Evolutionary conservation across 2,329 filamentous ascomycete species (phyloP).

Genomic region (Aspergillus brasiliensis): DNA sequence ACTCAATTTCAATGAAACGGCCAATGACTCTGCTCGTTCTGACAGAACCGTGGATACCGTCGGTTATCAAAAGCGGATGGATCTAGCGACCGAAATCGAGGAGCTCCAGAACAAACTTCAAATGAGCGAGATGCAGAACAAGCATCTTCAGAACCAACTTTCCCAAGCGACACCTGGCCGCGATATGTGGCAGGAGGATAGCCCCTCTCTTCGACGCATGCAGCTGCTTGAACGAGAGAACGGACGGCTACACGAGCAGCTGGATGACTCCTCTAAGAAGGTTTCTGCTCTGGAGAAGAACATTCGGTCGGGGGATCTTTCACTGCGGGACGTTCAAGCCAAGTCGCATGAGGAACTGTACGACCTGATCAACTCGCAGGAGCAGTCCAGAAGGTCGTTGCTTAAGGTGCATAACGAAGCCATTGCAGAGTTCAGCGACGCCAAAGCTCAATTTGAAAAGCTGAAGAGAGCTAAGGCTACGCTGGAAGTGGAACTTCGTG

Average conservation of each 20-base stretch:
- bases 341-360: slow-evolving; percentile 93
- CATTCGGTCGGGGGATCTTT: slow-evolving; percentile 82
- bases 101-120: slow-evolving; percentile 93
- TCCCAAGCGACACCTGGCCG: slow-evolving; percentile 66
- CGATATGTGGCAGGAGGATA: slow-evolving; percentile 70
- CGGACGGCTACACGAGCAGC: slow-evolving; percentile 85
- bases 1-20: slow-evolving; percentile 64
- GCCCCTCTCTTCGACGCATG: slow-evolving; percentile 75
- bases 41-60: slow-evolving; percentile 83
- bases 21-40: slow-evolving; percentile 75
- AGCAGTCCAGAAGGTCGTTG: slow-evolving; percentile 79
- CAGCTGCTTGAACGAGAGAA: slow-evolving; percentile 93
- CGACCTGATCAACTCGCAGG: slow-evolving; percentile 88
- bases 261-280: slow-evolving; percentile 92
- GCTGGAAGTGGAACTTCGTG: slow-evolving; percentile 83
- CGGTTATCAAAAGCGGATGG: slow-evolving; percentile 84
- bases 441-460: slow-evolving; percentile 84
- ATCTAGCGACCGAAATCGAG: slow-evolving; percentile 86
- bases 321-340: slow-evolving; percentile 85
- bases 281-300: slow-evolving; percentile 85
- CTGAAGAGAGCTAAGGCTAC: slow-evolving; percentile 78
- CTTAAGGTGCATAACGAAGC: slow-evolving; percentile 84
- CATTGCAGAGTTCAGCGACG: slow-evolving; percentile 79
- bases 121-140: slow-evolving; percentile 91
- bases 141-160: slow-evolving; percentile 85